Evolutionary conservation across 345 rosid genomes (phyloP), one percentile per base, ranked within the genome.

Genomic region (Salix exigua): DNA sequence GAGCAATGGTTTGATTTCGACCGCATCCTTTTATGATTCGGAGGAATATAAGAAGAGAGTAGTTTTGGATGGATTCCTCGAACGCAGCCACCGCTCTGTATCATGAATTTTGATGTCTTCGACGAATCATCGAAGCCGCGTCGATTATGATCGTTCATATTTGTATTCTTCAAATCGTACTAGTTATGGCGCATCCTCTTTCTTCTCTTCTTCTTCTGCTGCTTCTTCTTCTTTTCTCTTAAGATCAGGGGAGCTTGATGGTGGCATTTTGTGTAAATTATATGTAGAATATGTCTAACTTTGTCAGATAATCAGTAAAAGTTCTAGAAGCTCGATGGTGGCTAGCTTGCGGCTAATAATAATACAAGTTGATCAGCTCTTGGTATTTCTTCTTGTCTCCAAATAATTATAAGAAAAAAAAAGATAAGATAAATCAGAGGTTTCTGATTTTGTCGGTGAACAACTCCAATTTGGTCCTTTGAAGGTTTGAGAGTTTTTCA

Each of bases 11-110:
- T 61, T 50, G 16, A 65, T 61, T 67, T 53, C 74, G 30, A 68
- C 1, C 28, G 85, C 46, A 16, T 58, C 51, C 70, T 83, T 83
- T 78, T 78, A 89, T 73, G 73, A 75, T 40, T 86, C 90, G n/a
- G 82, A 82, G 73, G 90, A 86, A 69, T 78, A 83, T 30, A 88
- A 88, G 78, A 89, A 81, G 84, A 90, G 75, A 77, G 94, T 92
- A 83, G 87, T 91, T 68, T 65, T 91, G 82, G 91, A 89, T 26
- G 98, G 97, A 25, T 77, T 94, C 79, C 93, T 92, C 16, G 86
- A 88, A 33, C 89, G 97, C 71, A 82, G 78, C 63, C 89, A 78
- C 73, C 85, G 88, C 70, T 70, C 78, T 38, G 23, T 64, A 6
- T 23, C 13, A 30, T 79, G 40, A 67, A 2, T 9, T 66, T 66